Conservation (phyloP, 2,329 filamentous ascomycete genomes). For the Thelonectria olida region DNA sequence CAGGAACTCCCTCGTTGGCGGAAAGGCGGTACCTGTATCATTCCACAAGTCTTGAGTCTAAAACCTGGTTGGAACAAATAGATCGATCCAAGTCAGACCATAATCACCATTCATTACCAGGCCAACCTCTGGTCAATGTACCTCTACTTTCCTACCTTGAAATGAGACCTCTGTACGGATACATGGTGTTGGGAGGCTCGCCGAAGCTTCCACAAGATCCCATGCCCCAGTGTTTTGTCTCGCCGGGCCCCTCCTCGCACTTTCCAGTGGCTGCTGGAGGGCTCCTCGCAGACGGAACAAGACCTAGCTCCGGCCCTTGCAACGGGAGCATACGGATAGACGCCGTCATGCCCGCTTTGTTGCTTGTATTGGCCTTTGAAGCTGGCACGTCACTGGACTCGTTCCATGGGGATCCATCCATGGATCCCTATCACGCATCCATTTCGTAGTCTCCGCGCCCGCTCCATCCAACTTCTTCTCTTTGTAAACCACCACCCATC, state of each 20-base stretch:
- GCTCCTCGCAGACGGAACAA: constrained; percentile 18
- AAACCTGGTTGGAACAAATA: neutral
- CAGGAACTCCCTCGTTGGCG: neutral
- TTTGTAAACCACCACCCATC: neutral
- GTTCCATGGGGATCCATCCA: constrained; percentile 28
- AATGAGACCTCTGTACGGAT: too few relatives aligned
- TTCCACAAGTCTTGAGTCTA: neutral
- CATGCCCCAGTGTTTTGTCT: constrained; percentile 35
- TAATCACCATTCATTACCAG: too few relatives aligned
- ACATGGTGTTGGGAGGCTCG: neutral
- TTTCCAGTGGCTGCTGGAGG: constrained; percentile 27
- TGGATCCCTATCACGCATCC: constrained; percentile 29
- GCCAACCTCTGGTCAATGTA: constrained; percentile 3
- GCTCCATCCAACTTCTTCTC: constrained; percentile 31
- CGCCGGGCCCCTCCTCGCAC: constrained; percentile 13
- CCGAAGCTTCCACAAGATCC: constrained; percentile 48
- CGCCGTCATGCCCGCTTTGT: constrained; percentile 19
- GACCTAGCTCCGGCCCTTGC: constrained; percentile 2
- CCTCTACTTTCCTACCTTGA: constrained; percentile 8
- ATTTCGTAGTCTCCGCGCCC: constrained; percentile 10
- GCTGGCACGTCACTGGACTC: constrained; percentile 35
- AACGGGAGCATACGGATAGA: constrained; percentile 25
- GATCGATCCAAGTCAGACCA: neutral
- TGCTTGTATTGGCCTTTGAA: neutral
- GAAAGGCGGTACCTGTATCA: neutral